Percentiles rank a stretch among this genome's conserved stretches.
Evolutionary conservation across 306 rosid genomes (phyloP).

Genomic region (Sindora glabra): DNA sequence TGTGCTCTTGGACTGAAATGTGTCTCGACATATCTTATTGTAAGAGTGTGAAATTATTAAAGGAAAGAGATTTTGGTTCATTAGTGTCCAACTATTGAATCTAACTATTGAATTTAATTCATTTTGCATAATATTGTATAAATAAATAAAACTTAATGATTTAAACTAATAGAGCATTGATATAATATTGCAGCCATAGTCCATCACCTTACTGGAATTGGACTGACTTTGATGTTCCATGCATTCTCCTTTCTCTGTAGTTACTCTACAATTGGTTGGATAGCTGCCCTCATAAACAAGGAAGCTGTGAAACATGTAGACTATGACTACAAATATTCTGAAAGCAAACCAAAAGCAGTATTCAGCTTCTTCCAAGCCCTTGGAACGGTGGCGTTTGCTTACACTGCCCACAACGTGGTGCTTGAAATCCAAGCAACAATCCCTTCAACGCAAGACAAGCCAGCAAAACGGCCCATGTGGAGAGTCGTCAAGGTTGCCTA

Average conservation of each 20-base stretch:
- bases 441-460: conserved; percentile 70
- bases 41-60: too few relatives aligned
- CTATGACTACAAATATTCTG: conserved; percentile 29
- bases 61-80: too few relatives aligned
- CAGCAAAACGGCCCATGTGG: conserved; percentile 81
- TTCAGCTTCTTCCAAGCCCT: conserved; percentile 57
- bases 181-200: too few relatives aligned
- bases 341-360: conserved; percentile 18
- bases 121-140: too few relatives aligned
- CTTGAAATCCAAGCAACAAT: conserved; percentile 81
- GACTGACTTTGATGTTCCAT: too few relatives aligned
- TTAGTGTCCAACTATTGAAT: too few relatives aligned
- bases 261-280: conserved; percentile 73
- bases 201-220: too few relatives aligned
- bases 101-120: too few relatives aligned
- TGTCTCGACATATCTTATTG: too few relatives aligned
- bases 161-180: too few relatives aligned
- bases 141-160: too few relatives aligned
- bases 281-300: conserved; percentile 42
- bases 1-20: too few relatives aligned
- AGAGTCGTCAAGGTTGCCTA: conserved; percentile 58
- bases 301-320: conserved; percentile 43
- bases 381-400: conserved; percentile 68
- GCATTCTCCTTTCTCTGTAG: conserved; percentile 30
- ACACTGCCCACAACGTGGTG: conserved; percentile 74